phyloP scores from a whole-genome alignment of 495 filamentous ascomycete genomes.

The Podospora comata region DNA sequence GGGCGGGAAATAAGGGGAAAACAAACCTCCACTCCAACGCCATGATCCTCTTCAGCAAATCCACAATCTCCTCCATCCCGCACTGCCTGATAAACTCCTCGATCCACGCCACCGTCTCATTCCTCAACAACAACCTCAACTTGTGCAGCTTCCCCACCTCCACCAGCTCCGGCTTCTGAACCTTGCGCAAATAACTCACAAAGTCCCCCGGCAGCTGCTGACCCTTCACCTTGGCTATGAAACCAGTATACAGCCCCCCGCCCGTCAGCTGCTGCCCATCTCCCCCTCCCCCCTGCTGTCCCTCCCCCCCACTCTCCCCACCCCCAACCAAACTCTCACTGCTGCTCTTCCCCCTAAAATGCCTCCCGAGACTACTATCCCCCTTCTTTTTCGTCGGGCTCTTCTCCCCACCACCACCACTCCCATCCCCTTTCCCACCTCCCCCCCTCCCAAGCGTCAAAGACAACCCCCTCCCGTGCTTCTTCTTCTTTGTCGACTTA shows the following conservation, averaged over 20 bases:
- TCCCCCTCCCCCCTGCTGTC: background rate
- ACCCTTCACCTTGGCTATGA: slow-evolving; percentile 53
- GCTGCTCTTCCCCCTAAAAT: slow-evolving; percentile 50
- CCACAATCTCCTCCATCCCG: slow-evolving; percentile 89
- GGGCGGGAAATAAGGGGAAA: background rate
- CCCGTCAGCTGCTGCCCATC: slow-evolving; percentile 34
- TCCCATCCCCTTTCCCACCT: background rate
- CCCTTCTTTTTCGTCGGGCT: slow-evolving; percentile 55
- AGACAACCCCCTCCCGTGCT: slow-evolving; percentile 70
- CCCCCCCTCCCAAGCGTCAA: slow-evolving; percentile 65
- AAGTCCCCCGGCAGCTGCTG: slow-evolving; percentile 70
- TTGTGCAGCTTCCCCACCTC: slow-evolving; percentile 96
- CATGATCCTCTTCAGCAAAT: slow-evolving; percentile 83
- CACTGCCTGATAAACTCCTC: slow-evolving; percentile 83
- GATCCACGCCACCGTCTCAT: slow-evolving; percentile 94
- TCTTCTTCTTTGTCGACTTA: slow-evolving; percentile 46
- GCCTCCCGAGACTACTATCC: slow-evolving; percentile 48
- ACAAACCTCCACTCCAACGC: slow-evolving; percentile 92
- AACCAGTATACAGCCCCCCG: slow-evolving; percentile 36
- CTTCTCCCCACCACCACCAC: slow-evolving; percentile 24
- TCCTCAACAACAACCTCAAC: slow-evolving; percentile 80
- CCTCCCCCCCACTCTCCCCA: slow-evolving; percentile 21
- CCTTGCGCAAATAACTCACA: slow-evolving; percentile 72
- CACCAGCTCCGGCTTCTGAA: slow-evolving; percentile 72
- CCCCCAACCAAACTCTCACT: slow-evolving; percentile 43